Conservation (phyloP, 1,284 basidiomycete genomes). For the Leccinum subrobustum region DNA sequence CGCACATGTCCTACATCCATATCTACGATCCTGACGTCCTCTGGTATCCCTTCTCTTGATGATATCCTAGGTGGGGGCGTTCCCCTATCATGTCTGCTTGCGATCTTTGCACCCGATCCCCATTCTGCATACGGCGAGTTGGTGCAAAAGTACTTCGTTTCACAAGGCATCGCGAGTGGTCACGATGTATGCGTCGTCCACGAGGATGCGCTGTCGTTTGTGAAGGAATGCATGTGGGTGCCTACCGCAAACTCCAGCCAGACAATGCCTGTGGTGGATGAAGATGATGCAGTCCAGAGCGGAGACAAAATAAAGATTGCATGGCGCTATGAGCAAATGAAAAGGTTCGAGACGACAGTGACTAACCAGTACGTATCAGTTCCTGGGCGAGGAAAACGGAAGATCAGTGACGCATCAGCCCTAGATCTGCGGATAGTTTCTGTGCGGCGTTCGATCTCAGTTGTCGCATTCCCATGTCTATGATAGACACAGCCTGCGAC, state of each 20-base stretch:
- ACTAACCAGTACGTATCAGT: constrained; percentile 46
- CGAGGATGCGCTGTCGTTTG: constrained; percentile 52
- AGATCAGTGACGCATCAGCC: constrained; percentile 14
- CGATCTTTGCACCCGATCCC: constrained; percentile 77
- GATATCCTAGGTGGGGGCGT: constrained; percentile 93
- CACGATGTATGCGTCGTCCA: constrained; percentile 75
- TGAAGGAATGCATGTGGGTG: constrained; percentile 79
- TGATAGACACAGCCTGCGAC: constrained; percentile 44
- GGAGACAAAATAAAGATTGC: constrained; percentile 80
- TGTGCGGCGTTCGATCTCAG: constrained; percentile 77
- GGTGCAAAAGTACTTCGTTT: constrained; percentile 83
- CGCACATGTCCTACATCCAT: constrained; percentile 62
- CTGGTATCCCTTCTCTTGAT: constrained; percentile 93
- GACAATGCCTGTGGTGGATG: constrained; percentile 15
- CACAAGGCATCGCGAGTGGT: constrained; percentile 77
- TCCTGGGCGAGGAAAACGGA: constrained; percentile 1
- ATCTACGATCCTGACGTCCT: constrained; percentile 70
- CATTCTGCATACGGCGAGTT: constrained; percentile 88
- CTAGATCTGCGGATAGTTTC: constrained; percentile 57
- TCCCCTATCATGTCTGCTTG: constrained; percentile 77
- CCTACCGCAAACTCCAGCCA: constrained; percentile 35
- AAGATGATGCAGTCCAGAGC: constrained; percentile 37
- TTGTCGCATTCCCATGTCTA: constrained; percentile 48
- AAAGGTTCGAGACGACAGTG: constrained; percentile 87
- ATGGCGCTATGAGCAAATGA: constrained; percentile 94